Percentiles rank a stretch among this genome's conserved stretches.
Evolutionary conservation across 2,329 filamentous ascomycete species (phyloP).

Genomic region (Phyllosticta paracitricarpa): DNA sequence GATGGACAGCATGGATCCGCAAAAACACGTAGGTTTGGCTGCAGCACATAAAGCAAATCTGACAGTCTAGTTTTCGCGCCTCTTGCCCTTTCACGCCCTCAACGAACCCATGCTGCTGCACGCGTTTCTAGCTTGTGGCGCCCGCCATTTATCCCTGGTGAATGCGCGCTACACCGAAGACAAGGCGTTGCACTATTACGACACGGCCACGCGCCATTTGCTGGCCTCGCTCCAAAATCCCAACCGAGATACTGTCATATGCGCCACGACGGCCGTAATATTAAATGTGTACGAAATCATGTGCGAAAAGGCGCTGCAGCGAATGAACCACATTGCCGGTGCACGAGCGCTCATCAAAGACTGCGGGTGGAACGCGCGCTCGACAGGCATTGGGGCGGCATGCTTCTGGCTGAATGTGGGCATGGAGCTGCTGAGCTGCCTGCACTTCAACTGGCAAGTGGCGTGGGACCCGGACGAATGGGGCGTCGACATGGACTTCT

Average conservation of each 20-base stretch:
- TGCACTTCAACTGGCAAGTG: constrained; percentile 78
- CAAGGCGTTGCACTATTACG: constrained; percentile 73
- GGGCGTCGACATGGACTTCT: constrained; percentile 73
- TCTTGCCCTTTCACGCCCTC: constrained; percentile 74
- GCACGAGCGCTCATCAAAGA: constrained; percentile 80
- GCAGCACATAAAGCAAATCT: background rate
- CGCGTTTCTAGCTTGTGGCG: constrained; percentile 80
- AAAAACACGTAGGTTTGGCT: constrained; percentile 54
- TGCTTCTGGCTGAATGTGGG: constrained; percentile 94
- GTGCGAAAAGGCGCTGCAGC: constrained; percentile 65
- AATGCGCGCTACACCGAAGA: constrained; percentile 63
- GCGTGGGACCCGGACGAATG: constrained; percentile 87
- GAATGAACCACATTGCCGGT: constrained; percentile 85
- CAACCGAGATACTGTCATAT: constrained; percentile 72
- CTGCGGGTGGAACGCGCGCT: constrained; percentile 76
- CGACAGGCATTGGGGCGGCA: constrained; percentile 68
- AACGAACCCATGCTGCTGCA: constrained; percentile 81
- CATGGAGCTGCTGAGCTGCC: constrained; percentile 80
- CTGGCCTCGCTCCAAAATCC: constrained; percentile 72
- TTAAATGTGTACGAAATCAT: constrained; percentile 91
- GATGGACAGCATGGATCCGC: constrained; percentile 86
- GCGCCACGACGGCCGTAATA: constrained; percentile 77
- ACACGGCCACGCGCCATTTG: constrained; percentile 71
- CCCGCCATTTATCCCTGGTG: constrained; percentile 65
- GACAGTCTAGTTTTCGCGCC: constrained; percentile 54